A percentile compares a stretch with the other conserved stretches of the same genome.
Evolutionary conservation across 257 asterid genomes (phyloP).

Genomic region (Solanum pinnatisectum): DNA sequence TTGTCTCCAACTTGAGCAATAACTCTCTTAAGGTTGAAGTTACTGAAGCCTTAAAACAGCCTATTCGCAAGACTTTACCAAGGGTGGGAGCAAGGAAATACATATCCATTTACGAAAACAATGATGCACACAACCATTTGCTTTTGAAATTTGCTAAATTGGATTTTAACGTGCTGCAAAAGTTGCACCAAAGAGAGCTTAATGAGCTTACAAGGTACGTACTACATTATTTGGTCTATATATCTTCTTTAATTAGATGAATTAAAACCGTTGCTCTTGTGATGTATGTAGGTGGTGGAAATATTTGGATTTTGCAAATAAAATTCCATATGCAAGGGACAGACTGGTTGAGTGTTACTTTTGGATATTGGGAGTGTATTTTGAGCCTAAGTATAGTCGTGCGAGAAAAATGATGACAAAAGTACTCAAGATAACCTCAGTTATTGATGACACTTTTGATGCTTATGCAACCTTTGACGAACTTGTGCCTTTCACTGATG

Average conservation of each 20-base stretch:
- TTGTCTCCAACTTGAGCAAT: background rate
- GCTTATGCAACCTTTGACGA: background rate
- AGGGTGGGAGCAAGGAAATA: background rate
- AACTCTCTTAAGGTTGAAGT: background rate
- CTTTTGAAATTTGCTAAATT: background rate
- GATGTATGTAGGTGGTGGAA: background rate
- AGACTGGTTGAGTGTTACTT: constrained; percentile 26
- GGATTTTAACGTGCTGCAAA: background rate
- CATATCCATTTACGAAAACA: background rate
- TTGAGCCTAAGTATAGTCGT: background rate
- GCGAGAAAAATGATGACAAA: background rate
- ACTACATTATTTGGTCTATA: background rate
- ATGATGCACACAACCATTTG: background rate
- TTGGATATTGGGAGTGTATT: background rate
- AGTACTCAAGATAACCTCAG: background rate
- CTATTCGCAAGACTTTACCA: background rate
- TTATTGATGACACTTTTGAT: background rate
- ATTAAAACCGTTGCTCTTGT: background rate
- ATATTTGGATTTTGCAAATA: background rate
- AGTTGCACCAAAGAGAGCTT: background rate
- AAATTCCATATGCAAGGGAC: constrained; percentile 17
- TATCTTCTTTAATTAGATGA: background rate
- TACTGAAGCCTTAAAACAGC: background rate
- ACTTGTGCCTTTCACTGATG: background rate
- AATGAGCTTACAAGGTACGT: background rate